phyloP scores from a whole-genome alignment of 2,329 filamentous ascomycete genomes.

The Phyllosticta ampelicida region DNA sequence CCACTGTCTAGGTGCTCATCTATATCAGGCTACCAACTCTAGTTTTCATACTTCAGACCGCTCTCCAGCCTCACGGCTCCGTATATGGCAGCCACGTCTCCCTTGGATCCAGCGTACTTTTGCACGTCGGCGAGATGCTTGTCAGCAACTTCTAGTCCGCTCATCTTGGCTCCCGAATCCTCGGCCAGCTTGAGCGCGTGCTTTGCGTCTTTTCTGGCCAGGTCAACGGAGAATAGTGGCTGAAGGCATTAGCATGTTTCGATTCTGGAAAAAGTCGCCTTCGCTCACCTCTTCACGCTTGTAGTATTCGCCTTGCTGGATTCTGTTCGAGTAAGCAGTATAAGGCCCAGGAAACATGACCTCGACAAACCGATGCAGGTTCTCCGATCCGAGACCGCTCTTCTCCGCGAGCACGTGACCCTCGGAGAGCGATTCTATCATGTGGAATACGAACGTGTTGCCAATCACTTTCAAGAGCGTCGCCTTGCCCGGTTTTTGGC shows the following conservation, averaged over 20 bases:
- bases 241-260: constrained; percentile 15
- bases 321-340: constrained; percentile 61
- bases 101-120: constrained; percentile 55
- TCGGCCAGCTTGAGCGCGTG: constrained; percentile 62
- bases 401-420: constrained; percentile 72
- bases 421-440: constrained; percentile 70
- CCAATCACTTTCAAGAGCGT: constrained; percentile 70
- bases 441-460: constrained; percentile 77
- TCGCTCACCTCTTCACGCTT: constrained; percentile 47
- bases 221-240: constrained; percentile 72
- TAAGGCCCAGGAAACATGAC: constrained; percentile 67
- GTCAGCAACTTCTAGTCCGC: constrained; percentile 56
- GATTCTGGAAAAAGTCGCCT: background rate
- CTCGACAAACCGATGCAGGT: constrained; percentile 61
- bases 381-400: constrained; percentile 58
- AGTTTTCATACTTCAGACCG: constrained; percentile 63
- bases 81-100: constrained; percentile 76
- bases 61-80: constrained; percentile 65
- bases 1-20: background rate
- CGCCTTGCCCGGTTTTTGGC: constrained; percentile 57
- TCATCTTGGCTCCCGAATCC: constrained; percentile 50
- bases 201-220: constrained; percentile 70
- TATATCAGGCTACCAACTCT: background rate
- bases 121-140: constrained; percentile 59
- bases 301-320: constrained; percentile 68